Base-by-base conservation (phyloP, 1,284 basidiomycete species). In the Ceratobasidium sp. region DNA sequence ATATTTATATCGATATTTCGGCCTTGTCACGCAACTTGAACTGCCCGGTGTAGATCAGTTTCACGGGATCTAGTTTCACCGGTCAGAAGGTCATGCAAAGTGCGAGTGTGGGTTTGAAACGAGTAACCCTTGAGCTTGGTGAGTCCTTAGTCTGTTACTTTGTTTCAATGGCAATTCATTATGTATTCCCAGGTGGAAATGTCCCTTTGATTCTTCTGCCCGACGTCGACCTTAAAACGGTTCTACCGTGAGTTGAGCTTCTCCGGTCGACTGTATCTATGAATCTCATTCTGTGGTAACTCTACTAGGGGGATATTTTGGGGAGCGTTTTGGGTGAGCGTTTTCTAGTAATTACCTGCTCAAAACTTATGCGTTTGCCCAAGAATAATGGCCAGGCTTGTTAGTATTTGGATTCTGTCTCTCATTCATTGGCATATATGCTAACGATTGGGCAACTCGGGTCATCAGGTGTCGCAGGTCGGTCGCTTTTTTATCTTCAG, bases 61-160 rank as follows among this genome's bases (percentile, higher is more conserved):
- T 79, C 68, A 75, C 80, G 33, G 88, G 88, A 3, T 87, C 86
- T 0, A 88, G 87, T 53, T 83, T 85, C 20, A 88, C 89, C 40
- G 89, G 89, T 1, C 85, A 87, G n/a, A 82, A 85, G 56, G 89
- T 90, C 83, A 86, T 87, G 78, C 83, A 87, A 73, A 87, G 87
- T 13, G 87, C 89, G 3, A 89, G 89, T 40, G 84, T 83, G 66
- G 88, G 89, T 82, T 83, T 90, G 81, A 89, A 89, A 83, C 86
- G 77, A 53, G 93, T 97, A 70, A 96, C 95, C 4, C 91, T 98
- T 82, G 97, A 98, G 87, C 90, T 98, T 67, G 73, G 73, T 76
- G 26, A 40, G 61, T 44, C 40, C 5, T n/a, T 7, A 56, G 1
- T 13, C 15, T 40, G 12, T 9, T 15, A 9, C 33, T 56, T 53